Base-by-base conservation (phyloP, 2,329 filamentous ascomycete genomes). In the Fusarium algeriense region DNA sequence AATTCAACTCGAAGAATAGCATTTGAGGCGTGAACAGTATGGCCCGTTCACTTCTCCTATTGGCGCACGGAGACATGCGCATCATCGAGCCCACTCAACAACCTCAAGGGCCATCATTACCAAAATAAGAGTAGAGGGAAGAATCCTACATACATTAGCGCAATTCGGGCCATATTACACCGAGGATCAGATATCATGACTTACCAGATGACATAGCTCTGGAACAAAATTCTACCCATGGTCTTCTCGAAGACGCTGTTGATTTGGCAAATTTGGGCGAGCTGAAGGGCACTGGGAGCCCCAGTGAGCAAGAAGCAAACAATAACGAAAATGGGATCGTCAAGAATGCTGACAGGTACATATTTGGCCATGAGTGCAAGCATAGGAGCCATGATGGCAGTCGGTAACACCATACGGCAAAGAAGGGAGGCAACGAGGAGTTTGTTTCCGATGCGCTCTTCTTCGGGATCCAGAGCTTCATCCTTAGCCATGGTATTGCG, bases 251-350 rank as follows among this genome's bases (percentile, higher is more conserved):
- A 99, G 13, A 99, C 96, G 70, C 92, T 92, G 82, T 99, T 99
- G 83, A 98, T 93, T 86, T 98, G 96, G 83, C 96, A 99, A 67
- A 99, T 99, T 83, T 99, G 96, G 10, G 96, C 95, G 78, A 99
- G 85, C 83, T 99, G 96, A 71, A 99, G 86, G 30, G 96, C 96
- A 70, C 92, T 97, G 9, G 96, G 96, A 6, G 96, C 96, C 38
- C 96, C 96, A 1, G 94, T 95, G 73, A 99, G 92, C 71, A 99
- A 86, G 87, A 98, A 99, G 83, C 95, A 98, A 38, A 99, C 96
- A 74, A 99, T 93, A 74, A 99, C 91, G 81, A 99, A 99, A 76
- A 99, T 99, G 13, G 96, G 96, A 78, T 99, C 96, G 79, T 97
- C 96, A 37, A 99, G 85, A 75, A 99, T 98, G 84, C 93, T 97